phyloP scores from a whole-genome alignment of 1,284 basidiomycete species.

The Boletus albobrunnescens region DNA sequence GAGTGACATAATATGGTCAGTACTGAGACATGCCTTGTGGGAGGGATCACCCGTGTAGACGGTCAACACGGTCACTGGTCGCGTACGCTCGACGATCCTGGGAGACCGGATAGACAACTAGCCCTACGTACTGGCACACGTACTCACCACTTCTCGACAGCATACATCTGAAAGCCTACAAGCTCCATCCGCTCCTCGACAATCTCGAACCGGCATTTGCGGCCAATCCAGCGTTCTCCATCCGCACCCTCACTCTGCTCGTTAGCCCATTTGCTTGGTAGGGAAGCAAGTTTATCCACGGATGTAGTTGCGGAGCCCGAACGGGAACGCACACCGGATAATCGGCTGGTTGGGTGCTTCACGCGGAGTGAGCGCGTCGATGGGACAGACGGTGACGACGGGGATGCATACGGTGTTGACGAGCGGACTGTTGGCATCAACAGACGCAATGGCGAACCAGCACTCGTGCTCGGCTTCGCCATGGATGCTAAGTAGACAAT shows the following conservation, averaged over 20 bases:
- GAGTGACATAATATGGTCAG: neutral
- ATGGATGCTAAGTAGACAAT: conserved; percentile 18
- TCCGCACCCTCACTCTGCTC: conserved; percentile 19
- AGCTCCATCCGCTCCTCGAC: conserved; percentile 44
- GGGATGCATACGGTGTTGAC: conserved; percentile 7
- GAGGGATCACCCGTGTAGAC: conserved; percentile 71
- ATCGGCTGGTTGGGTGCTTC: conserved; percentile 19
- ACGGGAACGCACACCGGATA: conserved; percentile 32
- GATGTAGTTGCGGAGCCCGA: conserved; percentile 30
- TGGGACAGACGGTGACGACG: conserved; percentile 7
- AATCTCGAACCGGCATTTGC: conserved; percentile 41
- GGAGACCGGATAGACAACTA: conserved; percentile 8
- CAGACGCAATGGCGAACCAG: conserved; percentile 16
- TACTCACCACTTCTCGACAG: conserved; percentile 76
- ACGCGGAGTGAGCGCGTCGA: conserved; percentile 27
- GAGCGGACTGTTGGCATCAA: conserved; percentile 33
- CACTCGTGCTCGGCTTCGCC: conserved; percentile 13
- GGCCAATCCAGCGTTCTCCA: conserved; percentile 39
- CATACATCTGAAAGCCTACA: conserved; percentile 71
- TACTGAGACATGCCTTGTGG: conserved; percentile 48
- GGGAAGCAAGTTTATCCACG: conserved; percentile 11
- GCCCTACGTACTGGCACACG: neutral
- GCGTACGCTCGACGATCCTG: conserved; percentile 66
- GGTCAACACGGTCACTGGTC: conserved; percentile 55
- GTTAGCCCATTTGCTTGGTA: conserved; percentile 2